Evolutionary conservation across 768 basidiomycete genomes (phyloP), one percentile per base, ranked within the genome.

Genomic region (Boletus subparvulus): DNA sequence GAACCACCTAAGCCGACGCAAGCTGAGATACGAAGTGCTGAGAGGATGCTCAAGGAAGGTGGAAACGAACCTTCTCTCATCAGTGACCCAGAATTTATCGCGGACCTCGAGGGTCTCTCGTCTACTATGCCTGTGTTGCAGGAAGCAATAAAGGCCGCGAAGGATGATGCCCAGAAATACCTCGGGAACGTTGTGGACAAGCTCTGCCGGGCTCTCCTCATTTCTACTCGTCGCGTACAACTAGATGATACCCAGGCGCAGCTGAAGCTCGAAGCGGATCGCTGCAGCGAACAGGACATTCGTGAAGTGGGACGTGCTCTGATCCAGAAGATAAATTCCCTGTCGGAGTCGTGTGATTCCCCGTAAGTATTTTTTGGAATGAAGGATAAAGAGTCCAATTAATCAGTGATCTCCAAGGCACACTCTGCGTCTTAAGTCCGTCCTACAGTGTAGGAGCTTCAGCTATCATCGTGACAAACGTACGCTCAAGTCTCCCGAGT

Each of bases 41-140:
- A 69, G 0, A 57, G 45, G 43, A 47, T 70, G 59, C 51, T 69
- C 5, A 69, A 43, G 55, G 69, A 69, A 2, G 64, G 67, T 12
- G 19, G 44, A 4, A 61, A 55, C 1, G 64, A 68, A 28, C 13
- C 56, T 19, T 62, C 64, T 39, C 68, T 63, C 21, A 39, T 66
- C 3, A 55, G 4, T 28, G 69, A 69, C 41, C 43, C 56, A 3
- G 61, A 65, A 19, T 69, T 70, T 37, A 39, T 69, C 16, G 33
- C 61, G 5, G 65, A 70, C 45, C 61, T 69, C 12, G 66, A 66
- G 24, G 21, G 35, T n/a, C 43, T 61, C 36, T 59, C 30, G 1
- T 40, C 35, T 2, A 56, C 59, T 30, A 47, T 50, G n/a, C 64
- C 68, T 13, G 24, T 48, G n/a, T 16, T 69, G 30, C 59, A 46